Percentiles rank a stretch among this genome's conserved stretches.
Evolutionary conservation across 345 rosid genomes (phyloP).

Genomic region (Arabidopsis arenosa): DNA sequence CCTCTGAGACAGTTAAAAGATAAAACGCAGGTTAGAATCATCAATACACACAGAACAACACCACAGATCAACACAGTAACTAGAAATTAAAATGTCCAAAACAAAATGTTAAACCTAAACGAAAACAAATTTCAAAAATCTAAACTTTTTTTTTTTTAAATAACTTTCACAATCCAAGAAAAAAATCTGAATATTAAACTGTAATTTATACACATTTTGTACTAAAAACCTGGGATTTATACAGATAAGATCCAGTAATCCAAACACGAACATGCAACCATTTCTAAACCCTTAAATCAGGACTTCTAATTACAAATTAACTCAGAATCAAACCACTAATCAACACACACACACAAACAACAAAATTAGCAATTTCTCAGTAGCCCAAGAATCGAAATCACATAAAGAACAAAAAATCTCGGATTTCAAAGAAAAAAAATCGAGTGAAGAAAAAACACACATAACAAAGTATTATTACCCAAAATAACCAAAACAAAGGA

Average conservation of each 20-base stretch:
- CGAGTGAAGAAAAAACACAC: constrained; percentile 16
- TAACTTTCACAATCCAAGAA: constrained; percentile 17
- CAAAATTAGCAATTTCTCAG: neutral
- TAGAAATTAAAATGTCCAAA: neutral
- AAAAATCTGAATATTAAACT: neutral
- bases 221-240: neutral
- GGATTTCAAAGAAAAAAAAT: neutral
- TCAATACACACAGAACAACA: constrained; percentile 1
- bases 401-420: neutral
- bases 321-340: constrained; percentile 24
- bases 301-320: constrained; percentile 30
- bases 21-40: constrained; percentile 22
- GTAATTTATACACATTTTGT: constrained; percentile 3
- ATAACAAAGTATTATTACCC: constrained; percentile 22
- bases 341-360: neutral
- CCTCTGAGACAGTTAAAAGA: constrained; percentile 19
- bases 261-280: constrained; percentile 41
- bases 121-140: neutral
- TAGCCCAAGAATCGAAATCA: constrained; percentile 22
- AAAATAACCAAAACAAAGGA: neutral
- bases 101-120: constrained; percentile 8
- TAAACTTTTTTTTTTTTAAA: neutral
- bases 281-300: constrained; percentile 24
- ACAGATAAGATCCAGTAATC: neutral
- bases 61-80: neutral